These are phyloP conservation scores for Naganishia liquefaciens DNA, from an alignment of 1,284 basidiomycete genomes.

Conservation along the genomic window DNA sequence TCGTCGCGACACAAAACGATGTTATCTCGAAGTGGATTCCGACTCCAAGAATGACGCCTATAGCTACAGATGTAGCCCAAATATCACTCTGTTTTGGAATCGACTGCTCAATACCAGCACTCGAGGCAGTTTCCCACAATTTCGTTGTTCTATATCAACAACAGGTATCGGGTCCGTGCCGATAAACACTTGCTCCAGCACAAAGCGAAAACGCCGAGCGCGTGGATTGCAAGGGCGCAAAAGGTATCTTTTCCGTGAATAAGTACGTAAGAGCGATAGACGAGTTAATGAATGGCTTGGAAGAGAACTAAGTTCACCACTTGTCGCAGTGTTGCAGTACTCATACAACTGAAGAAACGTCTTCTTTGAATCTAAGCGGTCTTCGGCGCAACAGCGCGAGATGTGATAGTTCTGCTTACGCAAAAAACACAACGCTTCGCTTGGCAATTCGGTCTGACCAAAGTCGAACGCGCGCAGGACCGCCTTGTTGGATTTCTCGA, in stretches of 20 bases:
- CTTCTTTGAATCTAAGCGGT: slow-evolving; percentile 30
- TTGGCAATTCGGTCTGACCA: no score
- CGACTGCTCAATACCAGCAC: slow-evolving; percentile 82
- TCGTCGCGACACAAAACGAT: background rate
- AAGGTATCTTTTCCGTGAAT: slow-evolving; percentile 71
- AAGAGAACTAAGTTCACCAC: slow-evolving; percentile 42
- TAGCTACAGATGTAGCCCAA: background rate
- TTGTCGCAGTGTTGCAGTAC: background rate
- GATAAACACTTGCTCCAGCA: slow-evolving; percentile 74
- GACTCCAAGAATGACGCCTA: no score
- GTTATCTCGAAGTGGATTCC: no score
- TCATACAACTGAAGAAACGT: slow-evolving; percentile 18
- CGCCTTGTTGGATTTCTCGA: slow-evolving; percentile 63
- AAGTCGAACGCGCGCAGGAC: slow-evolving; percentile 82
- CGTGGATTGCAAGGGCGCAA: slow-evolving; percentile 66
- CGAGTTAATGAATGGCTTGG: slow-evolving; percentile 70
- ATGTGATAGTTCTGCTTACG: slow-evolving; percentile 34
- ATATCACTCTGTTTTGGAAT: slow-evolving; percentile 71
- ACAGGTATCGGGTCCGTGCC: slow-evolving; percentile 75
- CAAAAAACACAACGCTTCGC: slow-evolving; percentile 55
- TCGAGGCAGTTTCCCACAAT: slow-evolving; percentile 72
- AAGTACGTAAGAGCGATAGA: slow-evolving; percentile 86
- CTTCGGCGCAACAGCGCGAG: slow-evolving; percentile 31
- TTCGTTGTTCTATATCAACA: slow-evolving; percentile 63
- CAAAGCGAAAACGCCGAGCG: slow-evolving; percentile 71